Evolutionary conservation across 768 basidiomycete species (phyloP), one percentile per base, ranked within the genome.

Genomic region (Kwoniella botswanensis): DNA sequence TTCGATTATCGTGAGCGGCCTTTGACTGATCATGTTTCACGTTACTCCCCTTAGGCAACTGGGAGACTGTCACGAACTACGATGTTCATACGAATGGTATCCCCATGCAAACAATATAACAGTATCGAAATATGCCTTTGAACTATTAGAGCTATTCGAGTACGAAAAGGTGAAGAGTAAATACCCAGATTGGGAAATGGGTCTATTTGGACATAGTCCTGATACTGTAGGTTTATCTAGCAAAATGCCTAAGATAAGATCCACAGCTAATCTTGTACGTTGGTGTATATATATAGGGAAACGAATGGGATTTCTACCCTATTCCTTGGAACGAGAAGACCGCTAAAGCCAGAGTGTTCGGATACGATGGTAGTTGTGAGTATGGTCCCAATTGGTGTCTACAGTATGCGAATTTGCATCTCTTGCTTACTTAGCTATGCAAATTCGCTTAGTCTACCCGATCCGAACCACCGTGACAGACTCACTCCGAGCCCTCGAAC

Each of bases 231-330:
- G 78, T 74, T 50, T 4, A 50, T 15, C 10, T 50, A 11, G 46
- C 35, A 35, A 35, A 35, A 35, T 35, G 35, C 35, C 35, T 35
- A 35, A 35, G 35, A 35, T 9, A 35, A 3, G 35, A 35, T 35
- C 7, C 35, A 35, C 35, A 35, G 35, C 35, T 35, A 35, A 35
- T 35, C 35, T 7, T 35, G 35, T 35, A 35, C 35, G 35, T 35
- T 9, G 35, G 3, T 35, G 35, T 35, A 6, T 35, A 6, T 35
- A 35, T 35, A 35, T 58, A 74, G 74, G 75, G 74, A 41, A 83
- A 81, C 64, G 78, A 80, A 57, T 83, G 82, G 82, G 82, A 83
- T 68, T 83, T 80, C 56, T 83, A 64, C 22, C 82, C 82, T 24
- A 60, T 79, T 3, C 46, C 67, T 43, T 81, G 81, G 82, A 63